Conservation (phyloP, 148 eudicot species). For the Diospyros lotus region DNA sequence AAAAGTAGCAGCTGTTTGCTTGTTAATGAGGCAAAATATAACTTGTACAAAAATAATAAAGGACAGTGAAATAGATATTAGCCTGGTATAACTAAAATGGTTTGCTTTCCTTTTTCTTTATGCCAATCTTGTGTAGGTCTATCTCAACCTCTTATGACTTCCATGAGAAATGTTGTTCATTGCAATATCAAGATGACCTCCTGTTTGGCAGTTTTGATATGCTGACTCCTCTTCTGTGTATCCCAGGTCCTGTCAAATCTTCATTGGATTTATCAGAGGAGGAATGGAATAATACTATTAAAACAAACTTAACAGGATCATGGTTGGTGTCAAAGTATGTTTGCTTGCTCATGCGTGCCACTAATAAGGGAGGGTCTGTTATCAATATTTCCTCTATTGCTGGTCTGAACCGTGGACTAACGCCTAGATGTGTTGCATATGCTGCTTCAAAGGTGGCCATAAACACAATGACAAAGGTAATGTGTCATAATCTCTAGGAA, state of each 20-base stretch:
- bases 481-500: background rate
- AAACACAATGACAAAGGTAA: conserved; percentile 52
- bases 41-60: background rate
- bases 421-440: conserved; percentile 50
- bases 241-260: conserved; percentile 36
- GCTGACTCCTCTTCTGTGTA: background rate
- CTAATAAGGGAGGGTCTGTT: conserved; percentile 49
- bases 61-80: no score
- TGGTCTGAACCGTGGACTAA: conserved; percentile 45
- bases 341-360: conserved; percentile 53
- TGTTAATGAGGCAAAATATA: background rate
- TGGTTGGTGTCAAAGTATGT: conserved; percentile 75
- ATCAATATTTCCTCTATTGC: conserved; percentile 58
- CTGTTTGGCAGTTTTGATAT: no score
- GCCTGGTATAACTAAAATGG: no score
- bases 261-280: conserved; percentile 52
- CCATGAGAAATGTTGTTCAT: no score
- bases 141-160: no score
- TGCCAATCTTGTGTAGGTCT: no score
- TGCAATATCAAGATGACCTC: no score
- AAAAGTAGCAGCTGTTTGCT: no score
- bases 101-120: no score
- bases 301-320: conserved; percentile 55
- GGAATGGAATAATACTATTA: conserved; percentile 53
- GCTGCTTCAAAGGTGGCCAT: conserved; percentile 54